A percentile compares a stretch with the other conserved stretches of the same genome.
phyloP scores from a whole-genome alignment of 169 alveolate genomes.

The Toxoplasma gondii region DNA sequence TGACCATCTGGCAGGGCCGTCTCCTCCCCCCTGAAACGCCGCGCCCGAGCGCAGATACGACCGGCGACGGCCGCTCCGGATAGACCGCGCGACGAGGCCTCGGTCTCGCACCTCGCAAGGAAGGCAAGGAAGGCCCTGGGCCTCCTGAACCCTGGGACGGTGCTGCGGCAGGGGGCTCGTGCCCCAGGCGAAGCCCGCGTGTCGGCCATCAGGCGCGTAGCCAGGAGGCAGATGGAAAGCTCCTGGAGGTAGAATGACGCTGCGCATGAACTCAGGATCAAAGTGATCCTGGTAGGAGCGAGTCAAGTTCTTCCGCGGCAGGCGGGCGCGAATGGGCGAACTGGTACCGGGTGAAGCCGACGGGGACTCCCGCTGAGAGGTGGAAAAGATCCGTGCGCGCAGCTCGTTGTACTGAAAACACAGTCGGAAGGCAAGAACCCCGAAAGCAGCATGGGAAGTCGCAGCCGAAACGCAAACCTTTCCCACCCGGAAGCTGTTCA shows the following conservation, averaged over 20 bases:
- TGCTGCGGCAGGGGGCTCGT: too few relatives aligned
- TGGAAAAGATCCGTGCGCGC: slow-evolving; percentile 23
- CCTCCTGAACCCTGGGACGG: too few relatives aligned
- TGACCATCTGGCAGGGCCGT: background rate
- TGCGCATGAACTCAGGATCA: slow-evolving; percentile 26
- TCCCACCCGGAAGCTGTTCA: background rate
- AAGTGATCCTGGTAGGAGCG: slow-evolving; percentile 10
- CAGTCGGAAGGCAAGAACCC: background rate
- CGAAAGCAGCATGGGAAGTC: too few relatives aligned
- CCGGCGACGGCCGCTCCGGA: background rate
- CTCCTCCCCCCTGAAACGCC: background rate
- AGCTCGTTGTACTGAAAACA: background rate
- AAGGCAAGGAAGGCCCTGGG: too few relatives aligned
- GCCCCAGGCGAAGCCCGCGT: too few relatives aligned
- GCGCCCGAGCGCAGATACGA: background rate
- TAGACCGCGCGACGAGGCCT: too few relatives aligned
- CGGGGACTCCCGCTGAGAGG: background rate
- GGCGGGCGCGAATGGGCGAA: background rate
- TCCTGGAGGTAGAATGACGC: background rate
- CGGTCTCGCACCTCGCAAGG: too few relatives aligned
- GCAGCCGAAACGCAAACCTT: background rate
- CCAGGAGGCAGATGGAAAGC: background rate
- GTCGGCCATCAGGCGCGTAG: too few relatives aligned
- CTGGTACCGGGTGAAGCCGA: background rate
- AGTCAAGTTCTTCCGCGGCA: background rate